These are phyloP conservation scores for Metschnikowia bowlesiae DNA, from an alignment of 805 yeast species.

Conservation along the genomic window DNA sequence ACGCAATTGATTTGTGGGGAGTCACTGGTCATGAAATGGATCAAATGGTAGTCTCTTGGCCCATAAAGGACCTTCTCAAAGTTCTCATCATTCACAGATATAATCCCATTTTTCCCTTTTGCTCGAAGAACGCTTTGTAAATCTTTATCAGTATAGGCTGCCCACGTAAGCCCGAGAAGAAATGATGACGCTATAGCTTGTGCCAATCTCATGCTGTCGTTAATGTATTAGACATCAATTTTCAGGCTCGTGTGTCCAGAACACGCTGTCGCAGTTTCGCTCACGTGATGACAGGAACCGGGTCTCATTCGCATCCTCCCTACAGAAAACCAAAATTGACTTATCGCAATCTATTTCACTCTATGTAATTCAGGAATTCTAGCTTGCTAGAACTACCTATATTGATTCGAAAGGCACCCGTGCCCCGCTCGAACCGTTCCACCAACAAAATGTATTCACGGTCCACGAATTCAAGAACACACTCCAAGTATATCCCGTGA, in stretches of 20 bases:
- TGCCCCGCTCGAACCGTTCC: conserved; percentile 49
- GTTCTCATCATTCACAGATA: conserved; percentile 53
- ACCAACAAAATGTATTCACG: conserved; percentile 35
- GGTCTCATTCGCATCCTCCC: background rate
- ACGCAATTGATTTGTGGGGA: conserved; percentile 71
- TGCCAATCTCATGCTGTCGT: background rate
- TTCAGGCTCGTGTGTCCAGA: background rate
- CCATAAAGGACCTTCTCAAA: conserved; percentile 54
- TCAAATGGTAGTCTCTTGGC: conserved; percentile 64
- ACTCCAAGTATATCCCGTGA: conserved; percentile 42
- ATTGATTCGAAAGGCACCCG: conserved; percentile 34
- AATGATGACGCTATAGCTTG: conserved; percentile 4
- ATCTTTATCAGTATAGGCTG: conserved; percentile 15
- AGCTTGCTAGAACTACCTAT: conserved; percentile 27
- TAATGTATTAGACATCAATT: background rate
- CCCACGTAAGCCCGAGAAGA: conserved; percentile 13
- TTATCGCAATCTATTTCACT: background rate
- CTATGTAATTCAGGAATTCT: background rate
- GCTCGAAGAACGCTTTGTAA: conserved; percentile 10
- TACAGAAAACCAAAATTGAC: background rate
- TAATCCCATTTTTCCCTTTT: conserved; percentile 10
- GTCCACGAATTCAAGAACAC: conserved; percentile 20
- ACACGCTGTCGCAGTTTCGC: conserved; percentile 3
- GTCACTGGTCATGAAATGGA: conserved; percentile 68
- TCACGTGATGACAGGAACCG: background rate